Evolutionary conservation across 2,329 filamentous ascomycete genomes (phyloP), one percentile per base, ranked within the genome.

Genomic region (Herpotrichia juniperi): DNA sequence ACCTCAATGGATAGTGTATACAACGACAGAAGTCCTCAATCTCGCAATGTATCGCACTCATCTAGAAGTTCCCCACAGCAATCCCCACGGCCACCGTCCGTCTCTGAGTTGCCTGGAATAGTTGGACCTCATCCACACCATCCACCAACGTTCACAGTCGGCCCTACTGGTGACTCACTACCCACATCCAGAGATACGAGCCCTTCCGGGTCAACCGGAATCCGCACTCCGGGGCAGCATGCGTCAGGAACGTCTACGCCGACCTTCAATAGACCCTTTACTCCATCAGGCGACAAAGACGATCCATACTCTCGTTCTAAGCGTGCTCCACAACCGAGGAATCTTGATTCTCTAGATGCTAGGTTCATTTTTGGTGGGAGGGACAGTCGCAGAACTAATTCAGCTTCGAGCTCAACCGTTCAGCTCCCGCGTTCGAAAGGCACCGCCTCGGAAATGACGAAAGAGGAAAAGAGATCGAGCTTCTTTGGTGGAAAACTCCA

Each of bases 301-400:
- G 91, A 96, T 63, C 91, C 92, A 1, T 96, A 96, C 67, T 87
- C 91, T n/a, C 89, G 91, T 56, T 87, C 85, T 62, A 92, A 88
- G 63, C 87, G 92, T 46, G 84, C 86, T 2, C 87, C 88, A 1
- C 90, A 88, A 60, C 78, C 81, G 22, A 85, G 83, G 58, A 85
- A 87, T 57, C 76, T 87, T 3, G 83, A 84, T 42, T 81, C 85
- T 26, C 82, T 96, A 39, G 92, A 96, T 64, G 83, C 88, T 6
- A 84, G 92, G 59, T 97, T 96, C 61, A 87, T 96, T 49, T 97
- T 97, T 64, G 86, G 87, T 7, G 81, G 86, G 54, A 87, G 89
- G 63, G 91, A 93, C 75, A 83, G 87, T 50, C 83, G 86, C 46
- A 76, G 80, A 83, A 44, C 80, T 67, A 56, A 66, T 26, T 42